A percentile compares a stretch with the other conserved stretches of the same genome.
phyloP scores from a whole-genome alignment of 257 asterid genomes.

The Solanum pinnatisectum region DNA sequence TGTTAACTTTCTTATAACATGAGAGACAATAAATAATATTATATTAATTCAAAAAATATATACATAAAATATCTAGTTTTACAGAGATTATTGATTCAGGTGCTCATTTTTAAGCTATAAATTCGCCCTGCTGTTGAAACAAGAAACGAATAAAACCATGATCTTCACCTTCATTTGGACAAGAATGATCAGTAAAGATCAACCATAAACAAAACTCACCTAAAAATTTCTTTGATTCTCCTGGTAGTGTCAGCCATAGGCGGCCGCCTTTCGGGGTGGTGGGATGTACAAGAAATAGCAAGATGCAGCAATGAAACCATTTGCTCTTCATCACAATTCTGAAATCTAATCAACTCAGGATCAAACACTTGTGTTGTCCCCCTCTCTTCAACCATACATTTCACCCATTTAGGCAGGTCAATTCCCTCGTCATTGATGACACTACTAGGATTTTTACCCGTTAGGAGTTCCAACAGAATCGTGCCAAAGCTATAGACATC shows the following conservation, averaged over 20 bases:
- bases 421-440: conserved; percentile 27
- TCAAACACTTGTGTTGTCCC: conserved; percentile 33
- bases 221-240: conserved; percentile 15
- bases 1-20: too few species aligned
- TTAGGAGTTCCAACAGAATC: conserved; percentile 36
- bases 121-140: background rate
- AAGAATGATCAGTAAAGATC: background rate
- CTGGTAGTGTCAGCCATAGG: conserved; percentile 21
- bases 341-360: conserved; percentile 14
- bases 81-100: background rate
- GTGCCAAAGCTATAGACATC: conserved; percentile 51
- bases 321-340: conserved; percentile 17
- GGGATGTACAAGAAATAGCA: conserved; percentile 38
- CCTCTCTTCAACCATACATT: conserved; percentile 17
- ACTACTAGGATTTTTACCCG: conserved; percentile 23
- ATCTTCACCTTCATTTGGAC: background rate
- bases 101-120: background rate
- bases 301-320: conserved; percentile 30
- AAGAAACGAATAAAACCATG: background rate
- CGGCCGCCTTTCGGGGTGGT: conserved; percentile 28
- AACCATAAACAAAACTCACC: background rate
- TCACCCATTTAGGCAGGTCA: conserved; percentile 40
- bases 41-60: too few species aligned
- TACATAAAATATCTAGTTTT: too few species aligned
- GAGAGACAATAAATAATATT: background rate